These are phyloP conservation scores for Backusella luteola DNA, from an alignment of 192 early-diverging fungal genomes.

Conservation along the genomic window DNA sequence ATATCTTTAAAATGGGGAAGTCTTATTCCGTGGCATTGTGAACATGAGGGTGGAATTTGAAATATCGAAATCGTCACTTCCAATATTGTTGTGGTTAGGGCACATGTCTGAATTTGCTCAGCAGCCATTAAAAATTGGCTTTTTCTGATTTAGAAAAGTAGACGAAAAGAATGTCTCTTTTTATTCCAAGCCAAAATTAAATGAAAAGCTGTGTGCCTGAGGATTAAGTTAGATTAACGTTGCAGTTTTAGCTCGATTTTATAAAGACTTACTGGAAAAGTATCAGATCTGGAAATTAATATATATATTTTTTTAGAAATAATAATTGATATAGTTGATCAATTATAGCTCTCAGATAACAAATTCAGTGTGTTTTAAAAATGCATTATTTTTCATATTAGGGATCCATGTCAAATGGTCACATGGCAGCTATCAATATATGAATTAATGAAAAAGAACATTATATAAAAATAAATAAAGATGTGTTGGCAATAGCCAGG, in stretches of 20 bases:
- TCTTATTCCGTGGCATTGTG: not conserved
- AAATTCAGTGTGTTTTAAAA: not conserved
- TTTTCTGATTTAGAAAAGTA: not conserved
- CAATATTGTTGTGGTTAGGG: not conserved
- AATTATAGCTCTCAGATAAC: not conserved
- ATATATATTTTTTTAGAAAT: not conserved
- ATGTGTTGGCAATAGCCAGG: not conserved
- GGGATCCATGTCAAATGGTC: not conserved
- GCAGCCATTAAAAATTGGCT: not conserved
- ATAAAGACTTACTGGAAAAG: not conserved
- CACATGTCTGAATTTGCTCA: not conserved
- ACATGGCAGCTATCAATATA: not conserved
- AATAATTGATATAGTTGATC: not conserved
- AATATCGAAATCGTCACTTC: not conserved
- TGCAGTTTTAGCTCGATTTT: not conserved
- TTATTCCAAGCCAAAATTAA: not conserved
- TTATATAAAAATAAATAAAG: not conserved
- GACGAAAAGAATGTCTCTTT: not conserved
- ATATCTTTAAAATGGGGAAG: not conserved
- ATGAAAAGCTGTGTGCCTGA: not conserved
- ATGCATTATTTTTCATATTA: not conserved
- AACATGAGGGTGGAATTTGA: not conserved
- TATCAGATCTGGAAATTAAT: conserved; percentile 7
- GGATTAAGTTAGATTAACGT: not conserved
- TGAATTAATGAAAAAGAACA: not conserved